These are phyloP conservation scores for Paracoccidioides brasiliensis DNA, from an alignment of 2,329 filamentous ascomycete species.

Conservation along the genomic window DNA sequence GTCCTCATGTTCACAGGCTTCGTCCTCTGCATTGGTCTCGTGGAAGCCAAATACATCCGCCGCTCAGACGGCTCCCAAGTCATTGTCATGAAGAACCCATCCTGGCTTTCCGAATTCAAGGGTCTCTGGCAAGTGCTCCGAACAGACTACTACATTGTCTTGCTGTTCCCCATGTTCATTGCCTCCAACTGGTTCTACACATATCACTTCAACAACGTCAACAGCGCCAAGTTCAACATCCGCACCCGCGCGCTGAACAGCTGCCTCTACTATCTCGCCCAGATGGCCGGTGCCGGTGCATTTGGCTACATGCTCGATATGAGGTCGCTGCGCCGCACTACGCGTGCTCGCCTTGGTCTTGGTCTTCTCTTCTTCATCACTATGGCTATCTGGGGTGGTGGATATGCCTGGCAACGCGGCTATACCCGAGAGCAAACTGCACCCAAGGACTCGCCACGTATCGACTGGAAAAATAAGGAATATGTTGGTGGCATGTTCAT, in stretches of 20 bases:
- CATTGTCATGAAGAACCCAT: conserved; percentile 82
- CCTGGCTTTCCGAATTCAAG: conserved; percentile 64
- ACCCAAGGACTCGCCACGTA: conserved; percentile 14
- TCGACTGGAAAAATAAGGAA: conserved; percentile 35
- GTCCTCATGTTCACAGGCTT: conserved; percentile 67
- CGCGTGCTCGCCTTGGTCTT: conserved; percentile 54
- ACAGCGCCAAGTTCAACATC: conserved; percentile 56
- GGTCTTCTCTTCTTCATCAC: conserved; percentile 53
- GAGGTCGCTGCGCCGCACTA: conserved; percentile 44
- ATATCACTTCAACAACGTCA: conserved; percentile 66
- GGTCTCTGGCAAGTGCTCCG: conserved; percentile 63
- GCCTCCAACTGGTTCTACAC: conserved; percentile 69
- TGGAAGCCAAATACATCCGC: conserved; percentile 57
- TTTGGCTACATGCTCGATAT: conserved; percentile 62
- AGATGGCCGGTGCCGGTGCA: conserved; percentile 62
- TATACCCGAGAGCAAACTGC: conserved; percentile 38
- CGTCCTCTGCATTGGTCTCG: conserved; percentile 53
- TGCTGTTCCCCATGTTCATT: conserved; percentile 72
- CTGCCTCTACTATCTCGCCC: conserved; percentile 64
- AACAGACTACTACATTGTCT: conserved; percentile 57
- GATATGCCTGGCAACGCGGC: conserved; percentile 59
- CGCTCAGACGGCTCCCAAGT: conserved; percentile 67
- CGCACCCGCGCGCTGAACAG: conserved; percentile 66
- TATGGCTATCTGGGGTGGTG: conserved; percentile 69
- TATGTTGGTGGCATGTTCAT: conserved; percentile 74